Evolutionary conservation across 257 asterid species (phyloP).

Genomic region (Asclepias syriaca): DNA sequence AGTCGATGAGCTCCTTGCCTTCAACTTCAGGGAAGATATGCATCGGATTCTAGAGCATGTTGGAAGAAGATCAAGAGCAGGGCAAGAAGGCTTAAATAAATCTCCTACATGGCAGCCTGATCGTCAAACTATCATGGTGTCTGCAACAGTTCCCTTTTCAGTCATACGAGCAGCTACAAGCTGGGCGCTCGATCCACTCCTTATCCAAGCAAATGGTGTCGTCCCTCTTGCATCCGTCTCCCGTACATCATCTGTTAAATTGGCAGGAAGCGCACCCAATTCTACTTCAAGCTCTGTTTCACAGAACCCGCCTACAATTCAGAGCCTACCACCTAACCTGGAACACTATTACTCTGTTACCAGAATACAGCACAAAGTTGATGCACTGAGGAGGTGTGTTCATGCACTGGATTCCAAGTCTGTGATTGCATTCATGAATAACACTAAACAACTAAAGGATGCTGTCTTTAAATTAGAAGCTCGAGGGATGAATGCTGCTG

Average conservation of each 20-base stretch:
- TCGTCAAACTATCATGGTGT: conserved; percentile 87
- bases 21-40: conserved; percentile 86
- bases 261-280: conserved; percentile 34
- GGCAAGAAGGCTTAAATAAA: conserved; percentile 23
- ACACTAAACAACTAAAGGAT: conserved; percentile 76
- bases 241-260: conserved; percentile 32
- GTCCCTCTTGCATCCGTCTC: conserved; percentile 53
- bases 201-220: conserved; percentile 70
- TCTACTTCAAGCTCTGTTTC: conserved; percentile 25
- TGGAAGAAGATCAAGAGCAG: conserved; percentile 65
- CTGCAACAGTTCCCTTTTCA: conserved; percentile 94
- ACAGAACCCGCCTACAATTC: conserved; percentile 43
- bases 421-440: conserved; percentile 91
- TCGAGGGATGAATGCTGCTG: conserved; percentile 84
- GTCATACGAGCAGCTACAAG: conserved; percentile 87
- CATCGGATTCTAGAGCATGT: conserved; percentile 89
- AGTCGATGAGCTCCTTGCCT: conserved; percentile 89
- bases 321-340: conserved; percentile 82
- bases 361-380: conserved; percentile 88
- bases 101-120: conserved; percentile 31
- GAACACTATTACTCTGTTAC: conserved; percentile 68
- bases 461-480: conserved; percentile 88
- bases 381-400: conserved; percentile 71
- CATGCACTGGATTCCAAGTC: conserved; percentile 80
- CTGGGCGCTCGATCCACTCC: conserved; percentile 89